phyloP scores from a whole-genome alignment of 1,139 yeast species.

The Suhomyces wounanorum region DNA sequence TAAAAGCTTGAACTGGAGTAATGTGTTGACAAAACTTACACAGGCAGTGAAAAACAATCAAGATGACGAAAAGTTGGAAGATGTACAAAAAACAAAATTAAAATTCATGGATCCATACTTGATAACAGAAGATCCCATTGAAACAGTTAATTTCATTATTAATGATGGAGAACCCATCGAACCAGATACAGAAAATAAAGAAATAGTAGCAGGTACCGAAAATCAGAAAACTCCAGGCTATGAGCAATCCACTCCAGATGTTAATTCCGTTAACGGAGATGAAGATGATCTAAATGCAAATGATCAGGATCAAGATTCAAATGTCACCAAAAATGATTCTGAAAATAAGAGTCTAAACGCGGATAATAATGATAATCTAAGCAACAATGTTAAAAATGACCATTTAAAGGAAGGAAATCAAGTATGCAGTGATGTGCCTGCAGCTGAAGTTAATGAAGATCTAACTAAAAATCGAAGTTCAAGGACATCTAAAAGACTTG shows the following conservation, averaged over 20 bases:
- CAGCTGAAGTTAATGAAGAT: conserved; percentile 15
- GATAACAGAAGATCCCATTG: conserved; percentile 50
- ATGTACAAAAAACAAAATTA: conserved; percentile 35
- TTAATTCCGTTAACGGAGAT: not conserved
- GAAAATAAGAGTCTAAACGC: not conserved
- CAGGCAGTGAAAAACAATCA: conserved; percentile 30
- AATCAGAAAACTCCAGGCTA: conserved; percentile 6
- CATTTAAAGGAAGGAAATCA: not conserved
- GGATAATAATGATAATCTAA: not conserved
- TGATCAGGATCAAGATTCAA: not conserved
- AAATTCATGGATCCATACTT: conserved; percentile 52
- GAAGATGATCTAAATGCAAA: not conserved
- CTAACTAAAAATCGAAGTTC: conserved; percentile 20
- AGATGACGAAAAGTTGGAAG: conserved; percentile 36
- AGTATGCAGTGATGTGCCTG: not conserved
- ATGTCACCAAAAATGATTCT: not conserved
- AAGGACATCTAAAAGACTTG: conserved; percentile 43
- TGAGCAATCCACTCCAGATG: not conserved
- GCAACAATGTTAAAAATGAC: not conserved
- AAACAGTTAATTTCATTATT: conserved; percentile 33
- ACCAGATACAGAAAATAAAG: conserved; percentile 13
- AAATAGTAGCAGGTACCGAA: conserved; percentile 12
- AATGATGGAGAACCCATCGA: conserved; percentile 5
- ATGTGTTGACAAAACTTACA: conserved; percentile 30
- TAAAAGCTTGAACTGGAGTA: conserved; percentile 25